Conservation (phyloP, 2,329 filamentous ascomycete species). For the Sclerotinia minor region DNA sequence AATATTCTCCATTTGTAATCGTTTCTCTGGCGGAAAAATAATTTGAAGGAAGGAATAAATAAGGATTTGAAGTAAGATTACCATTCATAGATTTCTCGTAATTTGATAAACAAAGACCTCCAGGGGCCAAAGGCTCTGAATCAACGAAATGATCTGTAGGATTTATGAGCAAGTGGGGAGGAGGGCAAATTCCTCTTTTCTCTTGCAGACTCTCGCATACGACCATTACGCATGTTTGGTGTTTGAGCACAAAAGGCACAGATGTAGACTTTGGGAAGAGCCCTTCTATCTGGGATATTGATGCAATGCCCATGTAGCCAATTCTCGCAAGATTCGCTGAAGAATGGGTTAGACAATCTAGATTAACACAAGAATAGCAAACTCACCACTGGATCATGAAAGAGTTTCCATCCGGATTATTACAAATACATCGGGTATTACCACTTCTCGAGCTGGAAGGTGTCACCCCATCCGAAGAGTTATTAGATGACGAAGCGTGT, state of each 20-base stretch:
- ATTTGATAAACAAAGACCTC: conserved; percentile 42
- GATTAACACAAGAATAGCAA: neutral
- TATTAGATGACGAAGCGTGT: conserved; percentile 47
- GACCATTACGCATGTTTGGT: conserved; percentile 53
- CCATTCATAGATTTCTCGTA: neutral
- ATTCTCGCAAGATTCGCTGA: conserved; percentile 60
- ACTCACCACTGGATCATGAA: conserved; percentile 66
- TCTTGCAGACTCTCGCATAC: conserved; percentile 46
- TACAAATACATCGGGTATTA: conserved; percentile 58
- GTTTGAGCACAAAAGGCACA: conserved; percentile 64
- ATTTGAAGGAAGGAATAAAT: neutral
- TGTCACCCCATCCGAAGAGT: conserved; percentile 51
- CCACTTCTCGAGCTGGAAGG: conserved; percentile 44
- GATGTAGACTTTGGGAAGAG: conserved; percentile 61
- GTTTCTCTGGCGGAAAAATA: neutral
- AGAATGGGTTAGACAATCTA: conserved; percentile 29
- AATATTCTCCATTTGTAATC: neutral
- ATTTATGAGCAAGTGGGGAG: conserved; percentile 48
- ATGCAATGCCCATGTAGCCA: conserved; percentile 65
- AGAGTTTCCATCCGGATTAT: conserved; percentile 46
- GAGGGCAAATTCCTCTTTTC: conserved; percentile 34
- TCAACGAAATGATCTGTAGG: conserved; percentile 48
- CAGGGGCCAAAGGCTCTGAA: neutral
- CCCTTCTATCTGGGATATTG: conserved; percentile 53
- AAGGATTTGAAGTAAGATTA: neutral